A percentile compares a stretch with the other conserved stretches of the same genome.
Evolutionary conservation across 2,329 filamentous ascomycete genomes (phyloP).

Genomic region (Diplocarpon rosae): DNA sequence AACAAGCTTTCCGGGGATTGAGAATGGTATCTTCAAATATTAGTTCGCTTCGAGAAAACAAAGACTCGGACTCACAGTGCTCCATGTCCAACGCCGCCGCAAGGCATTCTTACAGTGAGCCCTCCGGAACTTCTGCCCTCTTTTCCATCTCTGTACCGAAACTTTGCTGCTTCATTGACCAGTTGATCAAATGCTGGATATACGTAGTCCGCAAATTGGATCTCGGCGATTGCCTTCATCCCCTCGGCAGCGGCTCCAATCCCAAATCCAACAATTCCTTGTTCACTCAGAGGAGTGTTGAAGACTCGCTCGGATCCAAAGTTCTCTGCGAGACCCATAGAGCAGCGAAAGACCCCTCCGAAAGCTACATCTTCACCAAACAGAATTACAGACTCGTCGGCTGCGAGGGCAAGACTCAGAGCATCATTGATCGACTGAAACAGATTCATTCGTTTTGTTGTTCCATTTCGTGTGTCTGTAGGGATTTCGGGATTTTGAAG

Average conservation of each 20-base stretch:
- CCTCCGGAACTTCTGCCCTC: slow-evolving; percentile 49
- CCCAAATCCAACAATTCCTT: slow-evolving; percentile 88
- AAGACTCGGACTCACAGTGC: slow-evolving; percentile 40
- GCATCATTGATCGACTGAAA: slow-evolving; percentile 92
- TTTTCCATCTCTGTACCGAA: slow-evolving; percentile 52
- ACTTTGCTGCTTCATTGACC: slow-evolving; percentile 66
- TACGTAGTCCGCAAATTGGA: slow-evolving; percentile 71
- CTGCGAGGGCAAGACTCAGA: slow-evolving; percentile 67
- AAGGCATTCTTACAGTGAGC: slow-evolving; percentile 61
- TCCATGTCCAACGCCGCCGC: slow-evolving; percentile 61
- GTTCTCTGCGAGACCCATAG: slow-evolving; percentile 78
- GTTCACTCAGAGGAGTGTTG: slow-evolving; percentile 89
- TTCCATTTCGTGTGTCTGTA: slow-evolving; percentile 48
- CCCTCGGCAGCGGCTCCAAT: slow-evolving; percentile 85
- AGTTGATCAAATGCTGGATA: slow-evolving; percentile 70
- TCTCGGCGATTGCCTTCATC: slow-evolving; percentile 84
- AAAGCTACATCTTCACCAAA: slow-evolving; percentile 98
- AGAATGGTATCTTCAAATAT: slow-evolving; percentile 46
- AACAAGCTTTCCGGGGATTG: slow-evolving; percentile 64
- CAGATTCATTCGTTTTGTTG: slow-evolving; percentile 81
- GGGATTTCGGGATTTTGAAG: slow-evolving; percentile 64
- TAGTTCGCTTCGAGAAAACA: slow-evolving; percentile 13
- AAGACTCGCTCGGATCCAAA: slow-evolving; percentile 87
- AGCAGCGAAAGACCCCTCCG: slow-evolving; percentile 90
- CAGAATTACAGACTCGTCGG: slow-evolving; percentile 76